phyloP scores from a whole-genome alignment of 106 monocot species.

The Dendrobium nobile region DNA sequence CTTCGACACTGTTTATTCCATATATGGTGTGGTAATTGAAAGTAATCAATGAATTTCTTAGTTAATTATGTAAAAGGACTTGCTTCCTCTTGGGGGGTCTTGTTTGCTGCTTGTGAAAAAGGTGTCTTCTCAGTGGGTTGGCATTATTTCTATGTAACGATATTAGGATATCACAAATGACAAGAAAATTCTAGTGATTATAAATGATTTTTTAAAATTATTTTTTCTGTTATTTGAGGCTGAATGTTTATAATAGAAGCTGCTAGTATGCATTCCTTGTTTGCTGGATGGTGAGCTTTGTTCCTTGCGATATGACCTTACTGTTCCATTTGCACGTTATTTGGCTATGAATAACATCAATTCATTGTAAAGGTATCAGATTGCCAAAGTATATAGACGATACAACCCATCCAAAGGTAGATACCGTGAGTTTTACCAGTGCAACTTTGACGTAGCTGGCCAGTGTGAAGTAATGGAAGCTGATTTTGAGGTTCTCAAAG shows the following conservation, averaged over 20 bases:
- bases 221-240: too few species aligned
- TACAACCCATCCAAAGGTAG: constrained; percentile 97
- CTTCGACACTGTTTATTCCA: too few species aligned
- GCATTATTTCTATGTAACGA: not conserved
- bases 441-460: constrained; percentile 96
- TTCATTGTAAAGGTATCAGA: constrained; percentile 84
- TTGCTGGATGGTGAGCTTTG: too few species aligned
- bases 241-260: too few species aligned
- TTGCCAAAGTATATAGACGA: constrained; percentile 94
- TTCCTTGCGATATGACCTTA: too few species aligned
- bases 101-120: too few species aligned
- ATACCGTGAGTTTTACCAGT: constrained; percentile 97
- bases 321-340: too few species aligned
- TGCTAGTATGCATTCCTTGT: too few species aligned
- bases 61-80: not conserved
- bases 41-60: too few species aligned
- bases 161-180: not conserved
- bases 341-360: constrained; percentile 80
- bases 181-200: too few species aligned
- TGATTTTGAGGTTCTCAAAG: constrained; percentile 89
- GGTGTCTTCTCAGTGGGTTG: not conserved
- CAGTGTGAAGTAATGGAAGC: constrained; percentile 83
- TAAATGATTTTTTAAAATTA: too few species aligned
- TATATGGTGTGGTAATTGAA: too few species aligned
- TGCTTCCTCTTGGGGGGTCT: not conserved